Evolutionary conservation across 495 filamentous ascomycete species (phyloP).

Genomic region (Xylaria intraflava): DNA sequence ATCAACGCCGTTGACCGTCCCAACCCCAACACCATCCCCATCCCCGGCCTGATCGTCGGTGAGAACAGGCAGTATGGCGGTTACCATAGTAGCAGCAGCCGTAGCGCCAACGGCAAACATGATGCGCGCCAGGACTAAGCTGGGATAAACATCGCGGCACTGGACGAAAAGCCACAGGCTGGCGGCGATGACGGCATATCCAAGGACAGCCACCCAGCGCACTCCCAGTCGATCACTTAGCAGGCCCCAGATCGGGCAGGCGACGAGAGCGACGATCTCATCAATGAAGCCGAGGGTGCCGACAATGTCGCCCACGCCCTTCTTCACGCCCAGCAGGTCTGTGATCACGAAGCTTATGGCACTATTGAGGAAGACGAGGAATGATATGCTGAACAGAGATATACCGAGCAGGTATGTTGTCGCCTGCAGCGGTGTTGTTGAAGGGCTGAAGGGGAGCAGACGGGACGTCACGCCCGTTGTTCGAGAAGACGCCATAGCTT

Average conservation of each 20-base stretch:
- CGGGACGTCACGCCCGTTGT: constrained; percentile 30
- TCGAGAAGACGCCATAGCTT: constrained; percentile 11
- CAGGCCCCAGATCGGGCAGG: constrained; percentile 87
- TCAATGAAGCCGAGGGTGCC: constrained; percentile 95
- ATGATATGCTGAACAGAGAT: constrained; percentile 90
- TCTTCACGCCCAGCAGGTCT: constrained; percentile 69
- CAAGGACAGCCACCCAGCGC: constrained; percentile 67
- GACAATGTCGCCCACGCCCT: constrained; percentile 78
- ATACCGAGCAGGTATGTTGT: constrained; percentile 81
- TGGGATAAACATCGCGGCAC: constrained; percentile 79
- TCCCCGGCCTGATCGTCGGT: constrained; percentile 43
- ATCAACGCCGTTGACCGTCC: not conserved
- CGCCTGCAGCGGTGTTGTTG: constrained; percentile 64
- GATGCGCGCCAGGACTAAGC: constrained; percentile 77
- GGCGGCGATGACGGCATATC: constrained; percentile 72
- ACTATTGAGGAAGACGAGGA: constrained; percentile 95
- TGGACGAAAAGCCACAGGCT: constrained; percentile 76
- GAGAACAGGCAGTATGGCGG: constrained; percentile 84
- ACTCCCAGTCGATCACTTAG: constrained; percentile 87
- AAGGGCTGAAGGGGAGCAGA: constrained; percentile 48
- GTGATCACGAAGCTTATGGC: constrained; percentile 92
- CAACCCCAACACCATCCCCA: constrained; percentile 8
- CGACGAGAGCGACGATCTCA: constrained; percentile 83
- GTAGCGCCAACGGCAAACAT: constrained; percentile 87
- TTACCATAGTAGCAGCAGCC: constrained; percentile 94